phyloP scores from a whole-genome alignment of 768 basidiomycete genomes.

The Termitomyces sp. region DNA sequence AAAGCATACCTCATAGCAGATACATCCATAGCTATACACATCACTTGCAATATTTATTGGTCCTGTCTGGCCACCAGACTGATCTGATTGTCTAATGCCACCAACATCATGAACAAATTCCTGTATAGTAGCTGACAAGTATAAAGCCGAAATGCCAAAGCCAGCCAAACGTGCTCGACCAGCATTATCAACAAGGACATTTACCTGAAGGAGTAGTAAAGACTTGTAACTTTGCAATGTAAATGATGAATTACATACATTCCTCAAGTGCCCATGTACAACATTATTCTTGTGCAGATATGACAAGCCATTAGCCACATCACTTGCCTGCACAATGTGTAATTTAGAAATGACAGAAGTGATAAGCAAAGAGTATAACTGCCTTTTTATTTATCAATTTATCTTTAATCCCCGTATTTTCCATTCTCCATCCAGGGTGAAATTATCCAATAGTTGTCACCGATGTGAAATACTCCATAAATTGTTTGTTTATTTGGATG shows the following conservation, averaged over 20 bases:
- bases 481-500: neutral
- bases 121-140: no score
- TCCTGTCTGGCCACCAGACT: no score
- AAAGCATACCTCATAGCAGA: constrained; percentile 1
- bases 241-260: neutral
- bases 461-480: neutral
- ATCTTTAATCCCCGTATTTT: no score
- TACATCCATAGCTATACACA: neutral
- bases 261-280: neutral
- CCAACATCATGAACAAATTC: no score
- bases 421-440: neutral
- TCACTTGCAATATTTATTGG: neutral
- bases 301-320: neutral
- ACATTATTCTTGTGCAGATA: neutral
- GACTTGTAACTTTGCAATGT: no score
- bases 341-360: neutral
- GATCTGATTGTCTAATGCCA: no score
- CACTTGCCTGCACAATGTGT: neutral
- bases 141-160: neutral
- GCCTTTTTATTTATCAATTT: no score
- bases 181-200: neutral
- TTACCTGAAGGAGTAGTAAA: neutral
- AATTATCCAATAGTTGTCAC: neutral
- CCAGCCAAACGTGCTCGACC: neutral
- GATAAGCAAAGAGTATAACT: no score